phyloP scores from a whole-genome alignment of 2,329 filamentous ascomycete species.

The Fusarium sulawesiense region DNA sequence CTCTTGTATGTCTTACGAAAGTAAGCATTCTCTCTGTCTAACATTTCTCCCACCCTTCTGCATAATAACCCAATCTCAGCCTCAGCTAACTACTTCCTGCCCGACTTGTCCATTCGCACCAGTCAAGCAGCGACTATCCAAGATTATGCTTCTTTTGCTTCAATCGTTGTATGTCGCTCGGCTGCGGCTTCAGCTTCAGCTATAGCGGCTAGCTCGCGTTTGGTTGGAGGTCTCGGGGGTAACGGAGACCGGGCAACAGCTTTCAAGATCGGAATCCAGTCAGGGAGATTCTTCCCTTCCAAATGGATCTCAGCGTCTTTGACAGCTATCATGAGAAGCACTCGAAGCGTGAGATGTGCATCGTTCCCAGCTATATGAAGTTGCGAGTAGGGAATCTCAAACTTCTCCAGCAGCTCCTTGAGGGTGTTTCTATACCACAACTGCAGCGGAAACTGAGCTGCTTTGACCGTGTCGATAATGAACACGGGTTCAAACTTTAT shows the following conservation, averaged over 20 bases:
- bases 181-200: background rate
- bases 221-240: background rate
- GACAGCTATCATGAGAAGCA: constrained; percentile 8
- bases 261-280: constrained; percentile 9
- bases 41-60: background rate
- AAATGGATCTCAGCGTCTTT: background rate
- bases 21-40: background rate
- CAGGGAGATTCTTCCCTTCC: background rate
- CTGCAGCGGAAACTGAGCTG: constrained; percentile 41
- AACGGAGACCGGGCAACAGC: constrained; percentile 4
- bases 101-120: background rate
- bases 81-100: background rate
- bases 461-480: constrained; percentile 44
- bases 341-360: constrained; percentile 40
- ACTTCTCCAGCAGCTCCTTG: constrained; percentile 33
- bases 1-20: constrained; percentile 3
- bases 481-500: constrained; percentile 35
- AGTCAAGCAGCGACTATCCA: background rate
- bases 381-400: constrained; percentile 30
- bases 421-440: constrained; percentile 41
- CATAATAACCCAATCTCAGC: background rate
- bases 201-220: background rate
- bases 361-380: constrained; percentile 45
- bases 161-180: background rate
- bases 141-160: background rate